Base-by-base conservation (phyloP, 441 rosid species). In the Codiaeum variegatum region DNA sequence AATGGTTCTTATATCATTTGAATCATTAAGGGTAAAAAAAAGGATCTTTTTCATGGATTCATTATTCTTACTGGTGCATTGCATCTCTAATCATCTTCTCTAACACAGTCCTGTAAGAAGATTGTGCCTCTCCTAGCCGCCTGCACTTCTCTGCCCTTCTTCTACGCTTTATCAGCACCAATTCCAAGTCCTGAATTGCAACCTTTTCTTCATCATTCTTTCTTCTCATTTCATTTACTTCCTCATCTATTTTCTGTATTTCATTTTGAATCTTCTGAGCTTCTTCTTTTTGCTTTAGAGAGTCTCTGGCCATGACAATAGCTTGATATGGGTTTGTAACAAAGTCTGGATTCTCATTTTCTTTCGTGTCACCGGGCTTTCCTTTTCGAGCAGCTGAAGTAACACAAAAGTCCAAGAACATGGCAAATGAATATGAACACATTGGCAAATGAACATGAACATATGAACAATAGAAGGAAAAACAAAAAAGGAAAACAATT, bases 1-100 rank as follows among this genome's bases (percentile, higher is more conserved):
- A 46, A 61, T 12, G 51, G 47, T 1, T 55, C n/a, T 49, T 34
- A 62, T 61, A 21, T 16, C 16, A 47, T 54, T 70, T 36, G 26
- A 40, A 54, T 73, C 32, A 29, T n/a, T 28, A 56, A 28, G 24
- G 58, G 5, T 15, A 21, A 34, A 72, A 38, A 68, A 34, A 52
- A 51, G 26, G 18, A 44, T 5, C 18, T 19, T 21, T 28, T 18
- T 47, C 42, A 61, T 32, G 62, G 51, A 34, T 16, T 18, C 36
- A 31, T 66, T 1, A 65, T 72, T 58, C 96, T 86, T 88, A 94
- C 97, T 92, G 98, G 85, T 94, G 99, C 97, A 94, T 91, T 23
- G 99, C 99, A 79, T 94, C 96, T 4, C 96, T 88, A 70, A 94
- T 92, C 99, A 95, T 92, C 87, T 91, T 95, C 88, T 92, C 97